A percentile compares a stretch with the other conserved stretches of the same genome.
phyloP scores from a whole-genome alignment of 2,329 filamentous ascomycete genomes.

The Hypoxylon sp. region DNA sequence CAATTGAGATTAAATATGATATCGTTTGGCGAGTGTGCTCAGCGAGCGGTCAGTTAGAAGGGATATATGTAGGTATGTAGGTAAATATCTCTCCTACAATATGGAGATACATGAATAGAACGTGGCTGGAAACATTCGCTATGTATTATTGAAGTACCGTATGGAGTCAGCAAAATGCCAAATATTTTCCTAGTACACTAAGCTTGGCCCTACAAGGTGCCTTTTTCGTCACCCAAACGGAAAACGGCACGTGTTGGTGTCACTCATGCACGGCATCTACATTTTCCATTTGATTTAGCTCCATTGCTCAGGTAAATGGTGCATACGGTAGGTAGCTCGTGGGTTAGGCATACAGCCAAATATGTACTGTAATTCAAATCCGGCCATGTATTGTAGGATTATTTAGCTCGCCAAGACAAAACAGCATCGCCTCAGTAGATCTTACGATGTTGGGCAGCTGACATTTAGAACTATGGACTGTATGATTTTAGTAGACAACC shows the following conservation, averaged over 20 bases:
- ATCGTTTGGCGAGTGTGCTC: neutral
- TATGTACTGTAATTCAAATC: conserved; percentile 6
- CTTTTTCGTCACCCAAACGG: conserved; percentile 18
- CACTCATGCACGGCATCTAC: conserved; percentile 10
- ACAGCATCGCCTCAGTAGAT: conserved; percentile 36
- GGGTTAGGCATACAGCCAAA: conserved; percentile 22
- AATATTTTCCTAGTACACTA: conserved; percentile 17
- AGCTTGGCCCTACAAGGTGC: conserved; percentile 13
- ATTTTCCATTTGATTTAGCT: conserved; percentile 7
- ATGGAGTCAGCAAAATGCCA: conserved; percentile 10
- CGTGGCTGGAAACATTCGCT: no score
- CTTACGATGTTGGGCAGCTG: conserved; percentile 36
- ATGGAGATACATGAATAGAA: neutral
- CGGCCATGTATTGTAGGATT: conserved; percentile 5
- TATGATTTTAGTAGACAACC: neutral
- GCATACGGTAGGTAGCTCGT: conserved; percentile 9
- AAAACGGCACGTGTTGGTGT: conserved; percentile 30
- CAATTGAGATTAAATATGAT: neutral
- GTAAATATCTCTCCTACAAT: neutral
- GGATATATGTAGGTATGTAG: neutral
- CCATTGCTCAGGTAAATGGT: neutral
- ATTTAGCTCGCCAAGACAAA: conserved; percentile 16
- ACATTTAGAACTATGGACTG: conserved; percentile 1
- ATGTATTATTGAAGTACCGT: neutral
- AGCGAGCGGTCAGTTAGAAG: neutral